Conservation (phyloP, 202 grass and related monocot genomes). For the Carex arenaria region DNA sequence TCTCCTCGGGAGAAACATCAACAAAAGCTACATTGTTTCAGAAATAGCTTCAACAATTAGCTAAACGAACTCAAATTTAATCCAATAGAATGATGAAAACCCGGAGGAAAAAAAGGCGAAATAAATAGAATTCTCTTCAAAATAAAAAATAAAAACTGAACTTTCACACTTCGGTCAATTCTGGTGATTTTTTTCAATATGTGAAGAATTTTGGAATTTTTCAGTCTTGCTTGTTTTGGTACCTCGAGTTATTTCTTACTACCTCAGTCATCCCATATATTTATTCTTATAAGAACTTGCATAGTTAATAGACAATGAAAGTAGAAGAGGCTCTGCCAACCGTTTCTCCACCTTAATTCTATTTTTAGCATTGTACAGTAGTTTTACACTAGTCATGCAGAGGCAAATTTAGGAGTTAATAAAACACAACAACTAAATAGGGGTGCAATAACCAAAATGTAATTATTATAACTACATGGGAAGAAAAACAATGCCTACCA, state of each 20-base stretch:
- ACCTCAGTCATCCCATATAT: too few species aligned
- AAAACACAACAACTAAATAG: too few species aligned
- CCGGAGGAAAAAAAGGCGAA: too few species aligned
- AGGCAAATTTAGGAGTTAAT: too few species aligned
- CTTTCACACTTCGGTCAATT: too few species aligned
- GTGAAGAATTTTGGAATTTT: too few species aligned
- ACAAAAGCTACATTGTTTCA: slow-evolving; percentile 72
- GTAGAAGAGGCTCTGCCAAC: background rate
- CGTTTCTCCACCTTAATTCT: background rate
- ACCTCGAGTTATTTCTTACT: too few species aligned
- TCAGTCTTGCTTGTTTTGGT: too few species aligned
- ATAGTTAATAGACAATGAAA: background rate
- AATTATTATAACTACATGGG: background rate
- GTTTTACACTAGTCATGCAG: background rate
- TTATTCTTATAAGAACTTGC: background rate
- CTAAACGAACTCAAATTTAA: background rate
- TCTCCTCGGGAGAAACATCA: slow-evolving; percentile 87
- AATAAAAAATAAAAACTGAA: too few species aligned
- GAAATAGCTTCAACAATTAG: background rate
- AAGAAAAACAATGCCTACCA: slow-evolving; percentile 39
- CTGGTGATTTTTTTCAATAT: too few species aligned
- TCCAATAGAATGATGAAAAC: background rate
- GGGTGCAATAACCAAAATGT: background rate
- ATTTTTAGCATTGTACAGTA: background rate
- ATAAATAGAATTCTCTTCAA: too few species aligned